phyloP scores from a whole-genome alignment of 129 eudicot genomes.

The Pulicaria dysenterica region DNA sequence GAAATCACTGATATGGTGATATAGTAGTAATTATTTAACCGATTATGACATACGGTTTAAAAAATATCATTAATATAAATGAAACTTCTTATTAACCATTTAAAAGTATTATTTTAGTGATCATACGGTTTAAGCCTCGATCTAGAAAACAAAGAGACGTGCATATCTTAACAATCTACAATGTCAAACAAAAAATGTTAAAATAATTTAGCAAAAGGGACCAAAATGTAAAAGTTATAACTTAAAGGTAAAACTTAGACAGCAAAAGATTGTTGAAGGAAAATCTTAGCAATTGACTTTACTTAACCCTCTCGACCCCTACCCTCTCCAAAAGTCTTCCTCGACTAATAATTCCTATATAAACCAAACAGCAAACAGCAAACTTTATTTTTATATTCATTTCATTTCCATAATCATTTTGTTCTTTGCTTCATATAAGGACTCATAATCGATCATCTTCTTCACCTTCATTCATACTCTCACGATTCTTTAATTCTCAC shows the following conservation, averaged over 20 bases:
- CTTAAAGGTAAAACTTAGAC: background rate
- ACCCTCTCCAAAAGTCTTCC: constrained; percentile 22
- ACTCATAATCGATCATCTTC: background rate
- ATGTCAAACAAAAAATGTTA: background rate
- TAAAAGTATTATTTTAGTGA: too few species aligned
- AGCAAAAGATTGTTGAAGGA: constrained; percentile 22
- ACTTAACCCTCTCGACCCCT: background rate
- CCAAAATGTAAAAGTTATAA: background rate
- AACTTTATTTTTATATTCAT: constrained; percentile 32
- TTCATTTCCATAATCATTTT: constrained; percentile 22
- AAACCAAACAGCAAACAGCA: constrained; percentile 31
- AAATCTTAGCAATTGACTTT: constrained; percentile 18
- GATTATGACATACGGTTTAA: too few species aligned
- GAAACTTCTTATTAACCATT: too few species aligned
- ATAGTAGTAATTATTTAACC: too few species aligned
- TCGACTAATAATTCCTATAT: constrained; percentile 20
- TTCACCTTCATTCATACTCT: background rate
- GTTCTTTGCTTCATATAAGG: background rate
- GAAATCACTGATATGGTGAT: too few species aligned
- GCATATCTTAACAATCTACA: background rate
- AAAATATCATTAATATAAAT: too few species aligned
- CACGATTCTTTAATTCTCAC: background rate
- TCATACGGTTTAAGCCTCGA: too few species aligned
- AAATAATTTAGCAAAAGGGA: background rate
- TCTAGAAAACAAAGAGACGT: too few species aligned